Evolutionary conservation across 208 protist genomes (phyloP).

Genomic region (Strigomonas culicis): DNA sequence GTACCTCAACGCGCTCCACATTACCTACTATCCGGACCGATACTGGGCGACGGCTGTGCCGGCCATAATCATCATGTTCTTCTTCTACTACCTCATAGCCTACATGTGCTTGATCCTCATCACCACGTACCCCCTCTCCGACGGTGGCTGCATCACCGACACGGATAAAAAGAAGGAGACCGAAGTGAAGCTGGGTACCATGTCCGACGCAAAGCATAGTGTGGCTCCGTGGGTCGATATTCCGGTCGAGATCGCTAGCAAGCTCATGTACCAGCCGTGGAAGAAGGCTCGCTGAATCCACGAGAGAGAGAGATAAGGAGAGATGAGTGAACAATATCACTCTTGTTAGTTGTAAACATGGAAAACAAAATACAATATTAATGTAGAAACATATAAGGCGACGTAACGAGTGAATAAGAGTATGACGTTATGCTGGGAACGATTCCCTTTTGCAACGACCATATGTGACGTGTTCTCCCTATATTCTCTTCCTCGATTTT

Average conservation of each 20-base stretch:
- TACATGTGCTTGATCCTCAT: conserved; percentile 61
- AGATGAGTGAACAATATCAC: not conserved
- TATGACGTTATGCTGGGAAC: too few species aligned
- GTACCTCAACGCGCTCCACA: conserved; percentile 50
- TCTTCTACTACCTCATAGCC: conserved; percentile 66
- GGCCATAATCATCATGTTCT: conserved; percentile 69
- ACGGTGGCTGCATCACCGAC: conserved; percentile 72
- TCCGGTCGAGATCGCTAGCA: conserved; percentile 67
- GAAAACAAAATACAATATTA: not conserved
- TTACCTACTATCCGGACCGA: conserved; percentile 88
- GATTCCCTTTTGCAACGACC: too few species aligned
- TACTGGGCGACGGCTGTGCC: conserved; percentile 90
- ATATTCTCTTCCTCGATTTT: conserved; percentile 3
- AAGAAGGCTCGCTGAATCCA: conserved; percentile 28
- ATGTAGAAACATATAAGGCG: not conserved
- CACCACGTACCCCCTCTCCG: conserved; percentile 68
- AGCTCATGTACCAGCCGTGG: conserved; percentile 83
- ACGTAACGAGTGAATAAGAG: too few species aligned
- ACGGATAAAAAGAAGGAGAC: conserved; percentile 52
- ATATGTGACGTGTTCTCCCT: too few species aligned
- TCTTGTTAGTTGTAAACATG: not conserved
- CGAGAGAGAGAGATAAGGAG: not conserved
- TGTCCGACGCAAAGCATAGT: conserved; percentile 46
- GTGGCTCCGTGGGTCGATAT: conserved; percentile 83
- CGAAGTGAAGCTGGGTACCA: conserved; percentile 39